phyloP scores from a whole-genome alignment of 2,329 filamentous ascomycete genomes.

The Aspergillus puulaauensis region DNA sequence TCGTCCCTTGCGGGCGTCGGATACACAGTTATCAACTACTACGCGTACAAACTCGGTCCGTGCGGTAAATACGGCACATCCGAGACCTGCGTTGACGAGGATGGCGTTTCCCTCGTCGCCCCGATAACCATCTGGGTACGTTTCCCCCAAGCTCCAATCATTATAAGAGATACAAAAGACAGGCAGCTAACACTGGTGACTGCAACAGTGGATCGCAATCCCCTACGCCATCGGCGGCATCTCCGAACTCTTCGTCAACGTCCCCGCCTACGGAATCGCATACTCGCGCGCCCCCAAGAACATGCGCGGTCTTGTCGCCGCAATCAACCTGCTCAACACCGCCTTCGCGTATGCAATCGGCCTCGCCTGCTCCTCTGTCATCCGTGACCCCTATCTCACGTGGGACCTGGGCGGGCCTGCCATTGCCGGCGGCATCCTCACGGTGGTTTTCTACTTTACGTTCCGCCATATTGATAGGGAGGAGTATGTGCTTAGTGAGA shows the following conservation, averaged over 20 bases:
- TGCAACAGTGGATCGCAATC: conserved; percentile 3
- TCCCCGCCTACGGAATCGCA: conserved; percentile 47
- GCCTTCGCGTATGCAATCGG: conserved; percentile 42
- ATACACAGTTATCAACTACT: conserved; percentile 9
- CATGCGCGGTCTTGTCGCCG: conserved; percentile 45
- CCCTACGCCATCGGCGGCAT: conserved; percentile 30
- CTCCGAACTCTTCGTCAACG: conserved; percentile 44
- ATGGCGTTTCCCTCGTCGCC: conserved; percentile 1
- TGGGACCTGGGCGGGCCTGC: conserved; percentile 52
- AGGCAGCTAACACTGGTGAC: neutral
- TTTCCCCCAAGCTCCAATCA: neutral
- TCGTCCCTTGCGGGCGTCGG: conserved; percentile 46
- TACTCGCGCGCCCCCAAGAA: conserved; percentile 44
- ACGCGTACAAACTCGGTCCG: conserved; percentile 6
- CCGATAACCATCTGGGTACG: conserved; percentile 5
- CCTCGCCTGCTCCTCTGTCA: conserved; percentile 45
- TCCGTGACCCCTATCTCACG: conserved; percentile 49
- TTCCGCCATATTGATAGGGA: conserved; percentile 51
- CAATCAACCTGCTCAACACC: conserved; percentile 43
- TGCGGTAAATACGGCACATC: conserved; percentile 6
- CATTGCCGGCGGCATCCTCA: conserved; percentile 50
- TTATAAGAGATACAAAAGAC: neutral
- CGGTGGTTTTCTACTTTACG: conserved; percentile 49
- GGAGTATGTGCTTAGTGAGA: conserved; percentile 41
- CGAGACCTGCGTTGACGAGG: conserved; percentile 1